Evolutionary conservation across 352 stramenopile genomes (phyloP).

Genomic region (Pythium insidiosum): DNA sequence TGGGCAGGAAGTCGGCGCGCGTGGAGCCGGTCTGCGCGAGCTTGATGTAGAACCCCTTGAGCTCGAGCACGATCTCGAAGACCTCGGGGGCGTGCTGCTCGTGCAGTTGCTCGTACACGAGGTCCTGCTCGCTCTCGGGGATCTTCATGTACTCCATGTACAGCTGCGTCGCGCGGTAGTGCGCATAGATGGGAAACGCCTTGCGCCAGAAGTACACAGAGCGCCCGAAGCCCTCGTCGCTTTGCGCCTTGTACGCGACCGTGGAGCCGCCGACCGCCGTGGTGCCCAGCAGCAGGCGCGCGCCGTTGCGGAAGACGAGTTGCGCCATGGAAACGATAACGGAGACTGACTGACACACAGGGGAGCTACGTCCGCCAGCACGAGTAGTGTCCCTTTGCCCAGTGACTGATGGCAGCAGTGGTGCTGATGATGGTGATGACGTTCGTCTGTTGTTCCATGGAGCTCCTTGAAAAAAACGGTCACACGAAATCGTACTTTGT

Average conservation of each 20-base stretch:
- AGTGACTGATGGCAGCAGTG: too few relatives aligned
- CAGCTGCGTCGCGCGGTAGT: conserved; percentile 70
- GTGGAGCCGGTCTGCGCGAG: conserved; percentile 77
- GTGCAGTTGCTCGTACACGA: conserved; percentile 68
- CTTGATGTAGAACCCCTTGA: conserved; percentile 88
- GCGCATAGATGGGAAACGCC: conserved; percentile 80
- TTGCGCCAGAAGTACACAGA: conserved; percentile 85
- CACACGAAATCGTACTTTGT: too few relatives aligned
- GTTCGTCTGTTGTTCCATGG: too few relatives aligned
- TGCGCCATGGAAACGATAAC: conserved; percentile 14
- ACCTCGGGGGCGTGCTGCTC: conserved; percentile 66
- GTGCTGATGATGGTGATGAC: too few relatives aligned
- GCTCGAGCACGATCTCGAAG: conserved; percentile 74
- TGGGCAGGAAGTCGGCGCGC: conserved; percentile 69
- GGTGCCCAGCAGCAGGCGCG: conserved; percentile 45
- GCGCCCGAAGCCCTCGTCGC: conserved; percentile 72
- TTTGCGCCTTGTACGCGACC: conserved; percentile 48
- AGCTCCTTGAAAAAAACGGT: too few relatives aligned
- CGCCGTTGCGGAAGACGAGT: conserved; percentile 48
- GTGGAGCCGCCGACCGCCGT: conserved; percentile 32
- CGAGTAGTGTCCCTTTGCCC: too few relatives aligned
- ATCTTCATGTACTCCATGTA: conserved; percentile 56
- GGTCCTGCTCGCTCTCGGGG: conserved; percentile 42
- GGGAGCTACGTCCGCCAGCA: too few relatives aligned
- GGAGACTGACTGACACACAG: too few relatives aligned